Base-by-base conservation (phyloP, 2,329 filamentous ascomycete genomes). In the Aspergillus novofumigatus region DNA sequence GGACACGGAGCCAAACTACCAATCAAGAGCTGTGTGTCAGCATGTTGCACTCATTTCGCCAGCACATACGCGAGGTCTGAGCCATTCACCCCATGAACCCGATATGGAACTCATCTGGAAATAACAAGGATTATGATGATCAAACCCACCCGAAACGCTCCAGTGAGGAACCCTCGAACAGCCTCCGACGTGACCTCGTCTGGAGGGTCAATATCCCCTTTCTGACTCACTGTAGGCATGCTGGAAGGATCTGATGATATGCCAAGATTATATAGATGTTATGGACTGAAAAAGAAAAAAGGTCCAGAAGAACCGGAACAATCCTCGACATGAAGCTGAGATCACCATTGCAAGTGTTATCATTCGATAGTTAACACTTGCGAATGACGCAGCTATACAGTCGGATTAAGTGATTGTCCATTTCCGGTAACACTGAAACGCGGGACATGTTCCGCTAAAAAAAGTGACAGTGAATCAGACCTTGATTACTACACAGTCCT, bases 1-100 rank as follows among this genome's bases (percentile, higher is more conserved):
- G n/a, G 76, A 78, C 56, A 79, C 72, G 32, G 75, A 74, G 60
- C 75, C 76, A 62, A 77, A 79, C 75, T 77, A 54, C 20, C 44
- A 25, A 23, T 14, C 10, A 14, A 14, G 21, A 47, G 44, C 42
- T 20, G 42, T 23, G 8, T 10, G 42, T 47, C 49, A 38, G 28
- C 32, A 38, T 20, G 32, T 38, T 38, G 32, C 32, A 38, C 32
- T 38, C 32, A 38, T 38, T 38, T 38, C 5, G 32, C 32, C 32
- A 38, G 32, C 14, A 7, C 32, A 38, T 38, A 38, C 14, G 4
- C 32, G 3, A 17, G 11, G 32, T 17, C 32, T 35, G 32, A 7
- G 14, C 32, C 32, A 35, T 35, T 4, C 5, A 35, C 11, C 4
- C 1, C 32, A 17, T 14, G 32, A 6, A 38, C 32, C 32, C 32